Evolutionary conservation across 1,284 basidiomycete species (phyloP).

Genomic region (Salmacisia buchloeana): DNA sequence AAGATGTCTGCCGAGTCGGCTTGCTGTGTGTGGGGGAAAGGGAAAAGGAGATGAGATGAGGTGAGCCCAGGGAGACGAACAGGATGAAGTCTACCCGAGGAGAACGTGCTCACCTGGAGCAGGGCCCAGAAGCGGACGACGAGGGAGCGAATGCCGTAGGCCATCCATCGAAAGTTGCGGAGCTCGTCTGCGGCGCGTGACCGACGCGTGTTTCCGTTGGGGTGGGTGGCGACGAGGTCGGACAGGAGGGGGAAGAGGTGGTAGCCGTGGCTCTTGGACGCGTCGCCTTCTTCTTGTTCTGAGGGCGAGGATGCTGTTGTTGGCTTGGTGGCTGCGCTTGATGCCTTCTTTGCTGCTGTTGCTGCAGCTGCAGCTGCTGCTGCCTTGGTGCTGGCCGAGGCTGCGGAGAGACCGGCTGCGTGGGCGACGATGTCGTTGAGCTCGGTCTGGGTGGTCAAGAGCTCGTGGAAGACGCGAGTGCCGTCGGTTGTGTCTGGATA

Average conservation of each 20-base stretch:
- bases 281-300: too few species aligned
- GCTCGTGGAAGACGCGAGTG: conserved; percentile 1
- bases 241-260: background rate
- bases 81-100: background rate
- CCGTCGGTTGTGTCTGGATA: background rate
- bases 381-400: background rate
- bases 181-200: conserved; percentile 31
- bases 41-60: background rate
- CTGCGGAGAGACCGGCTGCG: background rate
- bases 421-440: background rate
- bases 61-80: background rate
- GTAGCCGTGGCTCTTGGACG: background rate
- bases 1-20: conserved; percentile 94
- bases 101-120: conserved; percentile 16
- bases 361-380: background rate
- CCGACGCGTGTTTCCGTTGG: background rate
- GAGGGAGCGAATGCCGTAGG: conserved; percentile 39
- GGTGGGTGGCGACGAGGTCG: background rate
- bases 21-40: conserved; percentile 56
- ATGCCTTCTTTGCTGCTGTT: too few species aligned
- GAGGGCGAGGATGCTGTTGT: too few species aligned
- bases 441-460: background rate
- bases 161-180: conserved; percentile 37
- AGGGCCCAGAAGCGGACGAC: conserved; percentile 46
- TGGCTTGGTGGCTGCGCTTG: too few species aligned